Percentiles rank a stretch among this genome's conserved stretches.
Conservation (phyloP, 1,284 basidiomycete genomes). For the Leccinum pallidistipes region DNA sequence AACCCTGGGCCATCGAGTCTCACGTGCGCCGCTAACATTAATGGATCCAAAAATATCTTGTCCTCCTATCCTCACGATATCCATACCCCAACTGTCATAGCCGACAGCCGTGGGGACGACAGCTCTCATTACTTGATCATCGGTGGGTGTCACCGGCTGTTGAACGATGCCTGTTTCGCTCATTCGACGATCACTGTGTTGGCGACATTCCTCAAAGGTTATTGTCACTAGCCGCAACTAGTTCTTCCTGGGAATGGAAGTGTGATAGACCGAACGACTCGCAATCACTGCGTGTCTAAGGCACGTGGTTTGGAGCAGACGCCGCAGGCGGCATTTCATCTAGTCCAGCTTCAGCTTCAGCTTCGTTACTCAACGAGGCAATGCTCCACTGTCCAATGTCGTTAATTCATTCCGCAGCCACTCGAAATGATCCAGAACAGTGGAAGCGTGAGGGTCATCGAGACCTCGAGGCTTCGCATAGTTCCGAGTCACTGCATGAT, state of each 20-base stretch:
- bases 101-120: not conserved
- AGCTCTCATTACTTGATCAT: not conserved
- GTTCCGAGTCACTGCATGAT: not conserved
- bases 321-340: not conserved
- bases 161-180: not conserved
- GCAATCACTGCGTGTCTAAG: not conserved
- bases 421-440: not conserved
- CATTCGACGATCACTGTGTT: not conserved
- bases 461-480: not conserved
- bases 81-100: not conserved
- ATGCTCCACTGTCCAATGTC: not conserved
- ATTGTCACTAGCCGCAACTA: not conserved
- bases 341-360: not conserved
- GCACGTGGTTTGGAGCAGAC: not conserved
- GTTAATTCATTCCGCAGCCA: not conserved
- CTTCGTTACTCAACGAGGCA: not conserved
- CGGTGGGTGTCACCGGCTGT: not conserved
- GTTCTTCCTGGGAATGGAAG: not conserved
- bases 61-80: not conserved
- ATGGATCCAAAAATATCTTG: not conserved
- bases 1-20: no score
- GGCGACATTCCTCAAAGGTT: not conserved
- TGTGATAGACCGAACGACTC: not conserved
- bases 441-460: not conserved
- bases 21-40: not conserved